Base-by-base conservation (phyloP, 441 rosid species). In the Flueggea neowawraea region DNA sequence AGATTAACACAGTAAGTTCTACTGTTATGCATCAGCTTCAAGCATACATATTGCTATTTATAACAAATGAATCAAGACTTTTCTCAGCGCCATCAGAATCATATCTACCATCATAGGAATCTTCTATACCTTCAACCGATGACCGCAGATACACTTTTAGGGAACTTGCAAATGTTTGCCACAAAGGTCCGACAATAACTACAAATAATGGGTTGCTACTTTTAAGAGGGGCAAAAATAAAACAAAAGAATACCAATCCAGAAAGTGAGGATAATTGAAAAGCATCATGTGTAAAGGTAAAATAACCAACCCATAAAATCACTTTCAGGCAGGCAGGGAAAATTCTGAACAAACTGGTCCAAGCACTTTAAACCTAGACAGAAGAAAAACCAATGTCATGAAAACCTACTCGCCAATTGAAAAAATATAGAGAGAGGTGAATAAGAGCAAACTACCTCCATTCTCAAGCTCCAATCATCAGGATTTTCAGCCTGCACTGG, bases 31-130 rank as follows among this genome's bases (percentile, higher is more conserved):
- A 11, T 43, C 45, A 11, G 12, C 45, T 43, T 6, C 45, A 47
- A 10, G 50, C 50, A 9, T 47, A 61, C 32, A 45, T 39, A 39
- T 33, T 28, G n/a, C n/a, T 12, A 54, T 55, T 48, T 32, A 57
- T 36, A 72, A 89, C 75, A 73, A 94, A 94, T 61, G 96, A 87
- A 79, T 91, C 97, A 73, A 94, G 90, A 76, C 96, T 87, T 77
- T 71, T 91, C 77, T 94, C 99, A 57, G 79, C 91, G 71, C 99
- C 97, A 82, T 94, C 99, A 12, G 97, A 94, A 72, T 94, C 99
- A 73, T 94, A 94, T 70, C 84, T 80, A 69, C 86, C 99, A 48
- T 83, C 94, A 74, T 69, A 91, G 16, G 95, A 63, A 75, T 89
- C 90, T 76, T 84, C 95, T 58, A 77, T 69, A 66, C 96, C 96